phyloP scores from a whole-genome alignment of 768 basidiomycete species.

The Vararia minispora region DNA sequence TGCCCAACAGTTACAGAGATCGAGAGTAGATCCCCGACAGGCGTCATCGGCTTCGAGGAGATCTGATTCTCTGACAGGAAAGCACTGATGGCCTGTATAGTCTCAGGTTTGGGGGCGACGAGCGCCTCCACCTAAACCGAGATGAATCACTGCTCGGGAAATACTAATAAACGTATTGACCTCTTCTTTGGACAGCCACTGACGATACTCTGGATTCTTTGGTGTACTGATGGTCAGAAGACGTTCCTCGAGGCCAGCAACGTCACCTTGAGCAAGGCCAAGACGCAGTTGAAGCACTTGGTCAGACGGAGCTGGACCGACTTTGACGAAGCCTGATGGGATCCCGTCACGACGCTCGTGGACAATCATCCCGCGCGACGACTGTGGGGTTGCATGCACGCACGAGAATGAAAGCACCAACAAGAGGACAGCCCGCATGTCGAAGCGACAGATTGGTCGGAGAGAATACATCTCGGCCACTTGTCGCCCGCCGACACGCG shows the following conservation, averaged over 20 bases:
- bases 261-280: background rate
- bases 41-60: constrained; percentile 5
- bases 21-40: constrained; percentile 11
- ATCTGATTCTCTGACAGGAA: constrained; percentile 9
- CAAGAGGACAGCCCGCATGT: too few relatives aligned
- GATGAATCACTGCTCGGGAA: background rate
- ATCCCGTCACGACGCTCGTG: background rate
- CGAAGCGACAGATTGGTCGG: too few relatives aligned
- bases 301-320: background rate
- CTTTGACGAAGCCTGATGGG: background rate
- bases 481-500: too few relatives aligned
- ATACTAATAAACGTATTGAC: background rate
- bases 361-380: constrained; percentile 5
- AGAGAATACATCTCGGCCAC: too few relatives aligned
- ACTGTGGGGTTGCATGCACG: too few relatives aligned
- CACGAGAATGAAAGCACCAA: too few relatives aligned
- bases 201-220: background rate
- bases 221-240: constrained; percentile 1
- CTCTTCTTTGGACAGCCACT: background rate
- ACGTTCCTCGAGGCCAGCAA: background rate
- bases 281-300: background rate
- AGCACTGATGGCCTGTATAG: background rate
- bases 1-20: constrained; percentile 7
- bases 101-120: background rate
- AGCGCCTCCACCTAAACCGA: constrained; percentile 1